These are phyloP conservation scores for Acacia crassicarpa DNA, from an alignment of 306 rosid species.

Conservation along the genomic window DNA sequence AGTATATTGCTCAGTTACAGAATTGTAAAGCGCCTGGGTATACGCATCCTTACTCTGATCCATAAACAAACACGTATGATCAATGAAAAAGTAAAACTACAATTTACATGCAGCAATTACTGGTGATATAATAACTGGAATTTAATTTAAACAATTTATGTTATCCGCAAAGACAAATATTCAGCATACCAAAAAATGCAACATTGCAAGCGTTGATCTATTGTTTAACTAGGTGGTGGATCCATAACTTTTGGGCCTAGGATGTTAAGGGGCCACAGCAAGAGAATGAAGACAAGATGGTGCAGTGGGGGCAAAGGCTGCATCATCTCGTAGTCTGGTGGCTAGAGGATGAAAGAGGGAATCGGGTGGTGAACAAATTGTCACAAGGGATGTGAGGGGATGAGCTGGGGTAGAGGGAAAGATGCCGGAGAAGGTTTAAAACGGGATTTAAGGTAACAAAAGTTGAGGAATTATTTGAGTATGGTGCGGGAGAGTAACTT, in stretches of 20 bases:
- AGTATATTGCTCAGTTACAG: conserved; percentile 70
- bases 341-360: too few species aligned
- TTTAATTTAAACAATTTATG: neutral
- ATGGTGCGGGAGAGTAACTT: neutral
- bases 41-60: conserved; percentile 73
- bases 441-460: neutral
- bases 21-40: conserved; percentile 56
- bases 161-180: conserved; percentile 3
- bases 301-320: neutral
- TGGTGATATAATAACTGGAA: neutral
- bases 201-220: neutral
- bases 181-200: neutral
- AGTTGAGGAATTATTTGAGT: neutral
- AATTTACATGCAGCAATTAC: conserved; percentile 6
- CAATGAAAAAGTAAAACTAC: conserved; percentile 2
- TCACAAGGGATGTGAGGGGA: too few species aligned
- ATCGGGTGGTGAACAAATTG: too few species aligned
- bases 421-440: neutral
- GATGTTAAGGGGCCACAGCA: neutral
- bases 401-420: too few species aligned
- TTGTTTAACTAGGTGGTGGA: neutral
- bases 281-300: neutral
- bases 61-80: conserved; percentile 26
- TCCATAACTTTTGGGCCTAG: neutral
- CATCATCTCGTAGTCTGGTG: too few species aligned